Conservation (phyloP, 129 eudicot species). For the Centrapalus pauciflorus region DNA sequence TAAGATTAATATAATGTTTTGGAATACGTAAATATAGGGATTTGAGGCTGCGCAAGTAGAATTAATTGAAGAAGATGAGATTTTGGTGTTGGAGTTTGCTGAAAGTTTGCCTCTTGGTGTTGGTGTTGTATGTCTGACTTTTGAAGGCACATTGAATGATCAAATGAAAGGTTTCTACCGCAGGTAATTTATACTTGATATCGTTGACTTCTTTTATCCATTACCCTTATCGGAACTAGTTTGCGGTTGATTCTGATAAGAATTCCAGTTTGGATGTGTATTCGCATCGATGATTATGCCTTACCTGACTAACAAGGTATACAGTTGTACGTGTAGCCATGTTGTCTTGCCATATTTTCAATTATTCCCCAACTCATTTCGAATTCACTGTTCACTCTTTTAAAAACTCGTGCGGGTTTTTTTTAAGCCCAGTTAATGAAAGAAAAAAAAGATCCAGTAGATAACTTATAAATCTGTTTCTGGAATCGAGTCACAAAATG, state of each 20-base stretch:
- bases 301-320: not conserved
- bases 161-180: constrained; percentile 94
- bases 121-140: constrained; percentile 52
- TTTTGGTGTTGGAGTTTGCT: constrained; percentile 68
- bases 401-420: not conserved
- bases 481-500: not conserved
- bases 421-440: not conserved
- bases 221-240: not conserved
- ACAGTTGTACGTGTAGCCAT: not conserved
- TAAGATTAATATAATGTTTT: not conserved
- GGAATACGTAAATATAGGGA: constrained; percentile 29
- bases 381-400: not conserved
- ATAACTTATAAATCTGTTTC: not conserved
- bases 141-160: constrained; percentile 86
- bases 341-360: not conserved
- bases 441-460: not conserved
- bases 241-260: constrained; percentile 1
- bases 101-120: constrained; percentile 54
- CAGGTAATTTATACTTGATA: constrained; percentile 39
- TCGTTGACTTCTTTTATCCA: not conserved
- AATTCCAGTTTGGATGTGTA: not conserved
- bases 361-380: not conserved
- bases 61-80: constrained; percentile 69
- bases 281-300: not conserved
- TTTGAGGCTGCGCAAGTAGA: constrained; percentile 48